Evolutionary conservation across 1,284 basidiomycete genomes (phyloP), one percentile per base, ranked within the genome.

Genomic region (Puccinia horiana): DNA sequence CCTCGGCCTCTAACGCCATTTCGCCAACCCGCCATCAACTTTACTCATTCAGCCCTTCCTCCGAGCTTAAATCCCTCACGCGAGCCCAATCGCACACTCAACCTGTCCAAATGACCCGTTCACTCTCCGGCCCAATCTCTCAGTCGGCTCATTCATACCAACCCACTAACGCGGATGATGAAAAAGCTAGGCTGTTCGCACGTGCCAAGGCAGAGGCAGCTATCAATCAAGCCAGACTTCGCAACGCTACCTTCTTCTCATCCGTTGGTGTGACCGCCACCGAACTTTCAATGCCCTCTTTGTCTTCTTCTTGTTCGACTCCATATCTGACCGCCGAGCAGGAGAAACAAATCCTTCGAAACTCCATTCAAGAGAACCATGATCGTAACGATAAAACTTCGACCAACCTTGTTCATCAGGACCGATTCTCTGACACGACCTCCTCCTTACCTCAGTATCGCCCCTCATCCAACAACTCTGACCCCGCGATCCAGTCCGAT

Each of bases 161-260:
- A 44, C 29, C 35, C 18, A 47, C 23, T 32, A 23, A 29, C 42
- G 23, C 40, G 6, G 76, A 20, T 18, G 40, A 42, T n/a, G 76
- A 77, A 29, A 77, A 65, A 47, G 49, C 40, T 20, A 37, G 35
- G 32, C n/a, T 77, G n/a, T 77, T 77, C 32, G n/a, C 26, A 20
- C 29, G 35, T 26, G 76, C 76, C 32, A 77, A 77, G 40, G 58
- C 56, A 3, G 56, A 77, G 65, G 76, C 76, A 37, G 76, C 49
- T 16, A 35, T 37, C 12, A 65, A 35, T 58, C 76, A 77, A 72
- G 35, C 69, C 26, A 42, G 44, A 47, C 37, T 40, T 47, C 26
- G 47, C 20, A 42, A 42, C 37, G 44, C 52, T n/a, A 23, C 16
- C 52, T 54, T 54, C 52, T 54, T n/a, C 52, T 54, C 52, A 47